These are phyloP conservation scores for Cutaneotrichosporon sp. DNA, from an alignment of 1,284 basidiomycete genomes.

Conservation along the genomic window DNA sequence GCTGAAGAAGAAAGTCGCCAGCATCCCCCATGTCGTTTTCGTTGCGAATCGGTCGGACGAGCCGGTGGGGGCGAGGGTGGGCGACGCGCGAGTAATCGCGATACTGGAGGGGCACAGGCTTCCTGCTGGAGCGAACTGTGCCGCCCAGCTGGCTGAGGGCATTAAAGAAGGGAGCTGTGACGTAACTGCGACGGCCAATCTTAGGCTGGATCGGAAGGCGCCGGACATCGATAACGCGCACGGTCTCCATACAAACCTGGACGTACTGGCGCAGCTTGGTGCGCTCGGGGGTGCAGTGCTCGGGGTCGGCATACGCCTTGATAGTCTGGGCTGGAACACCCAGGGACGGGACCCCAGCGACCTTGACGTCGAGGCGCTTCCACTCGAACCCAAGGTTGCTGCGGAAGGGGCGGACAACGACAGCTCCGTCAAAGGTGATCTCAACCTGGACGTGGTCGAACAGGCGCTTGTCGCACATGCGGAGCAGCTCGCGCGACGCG, in stretches of 20 bases:
- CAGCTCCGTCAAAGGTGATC: neutral
- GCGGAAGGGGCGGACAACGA: neutral
- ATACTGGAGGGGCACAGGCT: too few relatives aligned
- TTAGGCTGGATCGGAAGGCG: neutral
- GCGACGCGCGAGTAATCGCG: too few relatives aligned
- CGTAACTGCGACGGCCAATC: neutral
- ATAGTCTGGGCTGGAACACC: neutral
- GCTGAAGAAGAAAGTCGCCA: too few relatives aligned
- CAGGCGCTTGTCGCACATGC: neutral
- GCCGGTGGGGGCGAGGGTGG: too few relatives aligned
- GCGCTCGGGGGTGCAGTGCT: neutral
- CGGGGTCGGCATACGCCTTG: neutral
- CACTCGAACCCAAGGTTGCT: neutral
- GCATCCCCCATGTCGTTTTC: too few relatives aligned
- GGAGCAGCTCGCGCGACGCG: neutral
- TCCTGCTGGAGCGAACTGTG: neutral
- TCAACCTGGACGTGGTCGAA: neutral
- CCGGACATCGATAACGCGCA: neutral
- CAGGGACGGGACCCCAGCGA: neutral
- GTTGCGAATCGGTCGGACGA: too few relatives aligned
- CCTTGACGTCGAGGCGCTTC: neutral
- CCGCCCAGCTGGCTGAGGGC: neutral
- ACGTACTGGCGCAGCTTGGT: neutral
- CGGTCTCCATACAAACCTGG: neutral
- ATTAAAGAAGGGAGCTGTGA: neutral